Base-by-base conservation (phyloP, 75 land plant genomes). In the Cupressus sempervirens region DNA sequence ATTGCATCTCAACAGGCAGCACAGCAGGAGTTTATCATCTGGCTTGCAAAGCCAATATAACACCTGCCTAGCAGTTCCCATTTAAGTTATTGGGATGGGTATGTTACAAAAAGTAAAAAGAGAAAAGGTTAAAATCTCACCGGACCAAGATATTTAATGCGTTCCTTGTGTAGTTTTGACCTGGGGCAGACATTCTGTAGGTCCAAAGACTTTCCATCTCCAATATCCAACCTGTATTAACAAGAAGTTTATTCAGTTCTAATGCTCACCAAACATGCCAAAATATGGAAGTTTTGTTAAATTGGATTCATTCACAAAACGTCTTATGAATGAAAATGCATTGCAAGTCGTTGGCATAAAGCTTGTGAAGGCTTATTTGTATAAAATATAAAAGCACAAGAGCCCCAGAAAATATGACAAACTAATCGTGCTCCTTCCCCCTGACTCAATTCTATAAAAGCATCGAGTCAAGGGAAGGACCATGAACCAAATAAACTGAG, bases 71-170 rank as follows among this genome's bases (percentile, higher is more conserved):
- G 29, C 30, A 76, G 32, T 29, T 48, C 32, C n/a, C 82, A 80
- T 40, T 45, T 7, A 20, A 29, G 14, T 45, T 23, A 11, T 29
- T 13, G 13, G 35, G 54, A 48, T 46, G 16, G 26, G n/a, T 23
- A 62, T 23, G 67, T 26, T 62, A 62, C 26, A 20, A 72, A 72
- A 32, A 23, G 68, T 23, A 11, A 43, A 52, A 15, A 40, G 54
- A 53, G 32, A 12, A 54, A 35, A 82, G 54, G 62, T 45, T 52
- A 54, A 82, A 54, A 54, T 34, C 94, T 85, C 87, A 96, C 98
- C 81, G 96, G 98, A 67, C 95, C 92, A 50, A 96, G 94, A 86
- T 96, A 96, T 82, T 87, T 91, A 89, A 96, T 93, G 84, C 91
- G 92, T 82, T 93, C 90, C 53, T 89, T 86, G 9, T 89, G 87